Conservation (phyloP, 768 basidiomycete genomes). For the Leccinum fibrillosum region DNA sequence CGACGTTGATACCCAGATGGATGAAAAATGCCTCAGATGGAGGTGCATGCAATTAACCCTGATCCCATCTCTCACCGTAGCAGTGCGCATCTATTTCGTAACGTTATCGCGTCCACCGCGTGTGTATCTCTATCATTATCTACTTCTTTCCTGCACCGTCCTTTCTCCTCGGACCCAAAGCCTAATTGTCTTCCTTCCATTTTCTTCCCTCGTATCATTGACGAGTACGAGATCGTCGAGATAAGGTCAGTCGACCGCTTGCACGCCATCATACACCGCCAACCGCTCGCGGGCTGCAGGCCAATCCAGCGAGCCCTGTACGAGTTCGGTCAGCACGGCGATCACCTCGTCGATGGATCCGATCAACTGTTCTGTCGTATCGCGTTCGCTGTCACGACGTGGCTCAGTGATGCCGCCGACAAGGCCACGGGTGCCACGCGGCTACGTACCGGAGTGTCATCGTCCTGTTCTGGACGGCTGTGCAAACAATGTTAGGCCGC, state of each 20-base stretch:
- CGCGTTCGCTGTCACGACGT: constrained; percentile 66
- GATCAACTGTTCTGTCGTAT: constrained; percentile 91
- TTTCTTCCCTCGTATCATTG: background rate
- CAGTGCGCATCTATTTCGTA: background rate
- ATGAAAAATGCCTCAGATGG: background rate
- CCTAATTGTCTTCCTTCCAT: background rate
- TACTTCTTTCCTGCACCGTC: background rate
- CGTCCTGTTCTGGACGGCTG: constrained; percentile 88
- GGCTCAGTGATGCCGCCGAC: constrained; percentile 1
- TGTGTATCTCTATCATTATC: background rate
- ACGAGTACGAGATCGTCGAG: background rate
- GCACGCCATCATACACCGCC: constrained; percentile 83
- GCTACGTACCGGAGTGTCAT: constrained; percentile 84
- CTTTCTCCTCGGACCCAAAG: constrained; percentile 17
- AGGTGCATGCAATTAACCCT: background rate
- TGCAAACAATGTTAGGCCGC: background rate
- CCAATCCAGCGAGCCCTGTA: constrained; percentile 77
- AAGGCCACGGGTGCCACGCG: background rate
- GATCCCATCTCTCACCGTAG: background rate
- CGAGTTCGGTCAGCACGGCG: constrained; percentile 71
- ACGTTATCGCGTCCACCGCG: background rate
- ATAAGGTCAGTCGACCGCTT: constrained; percentile 58
- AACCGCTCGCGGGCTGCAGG: constrained; percentile 64
- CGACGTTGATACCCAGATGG: background rate
- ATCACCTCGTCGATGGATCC: constrained; percentile 89